Percentiles rank a stretch among this genome's conserved stretches.
phyloP scores from a whole-genome alignment of 139 green algal genomes.

The Pycnococcus provasolii region DNA sequence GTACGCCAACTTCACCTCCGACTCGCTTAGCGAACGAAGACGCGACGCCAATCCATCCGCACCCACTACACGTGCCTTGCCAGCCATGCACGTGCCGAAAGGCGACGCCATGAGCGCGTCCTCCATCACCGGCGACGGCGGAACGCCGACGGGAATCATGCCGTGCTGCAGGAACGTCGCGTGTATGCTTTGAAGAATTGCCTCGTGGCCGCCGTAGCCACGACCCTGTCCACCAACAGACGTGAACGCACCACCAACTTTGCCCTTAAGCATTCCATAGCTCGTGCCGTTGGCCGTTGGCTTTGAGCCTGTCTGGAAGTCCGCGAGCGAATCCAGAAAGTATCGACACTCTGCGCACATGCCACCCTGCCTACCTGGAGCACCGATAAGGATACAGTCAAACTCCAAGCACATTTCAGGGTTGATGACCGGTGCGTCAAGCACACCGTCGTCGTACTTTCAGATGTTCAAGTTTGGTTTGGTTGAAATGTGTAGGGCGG shows the following conservation, averaged over 20 bases:
- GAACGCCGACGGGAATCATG: slow-evolving; percentile 27
- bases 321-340: slow-evolving; percentile 31
- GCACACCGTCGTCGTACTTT: slow-evolving; percentile 33
- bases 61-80: not conserved
- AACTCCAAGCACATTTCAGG: not conserved
- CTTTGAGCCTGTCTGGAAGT: slow-evolving; percentile 15
- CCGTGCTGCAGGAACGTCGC: slow-evolving; percentile 34
- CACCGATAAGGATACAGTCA: slow-evolving; percentile 33
- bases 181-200: slow-evolving; percentile 32
- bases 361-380: slow-evolving; percentile 31
- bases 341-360: slow-evolving; percentile 32
- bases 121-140: slow-evolving; percentile 14
- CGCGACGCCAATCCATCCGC: not conserved
- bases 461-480: too few species aligned
- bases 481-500: too few species aligned
- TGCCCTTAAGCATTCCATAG: slow-evolving; percentile 23
- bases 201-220: slow-evolving; percentile 34
- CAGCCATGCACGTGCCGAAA: slow-evolving; percentile 9
- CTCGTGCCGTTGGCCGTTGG: not conserved
- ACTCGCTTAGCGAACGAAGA: not conserved
- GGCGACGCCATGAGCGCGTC: slow-evolving; percentile 4
- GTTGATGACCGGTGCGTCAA: slow-evolving; percentile 25
- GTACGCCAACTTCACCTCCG: slow-evolving; percentile 19
- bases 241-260: slow-evolving; percentile 37
- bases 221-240: slow-evolving; percentile 25